Base-by-base conservation (phyloP, 2,329 filamentous ascomycete genomes). In the Stagonosporopsis rhizophila region DNA sequence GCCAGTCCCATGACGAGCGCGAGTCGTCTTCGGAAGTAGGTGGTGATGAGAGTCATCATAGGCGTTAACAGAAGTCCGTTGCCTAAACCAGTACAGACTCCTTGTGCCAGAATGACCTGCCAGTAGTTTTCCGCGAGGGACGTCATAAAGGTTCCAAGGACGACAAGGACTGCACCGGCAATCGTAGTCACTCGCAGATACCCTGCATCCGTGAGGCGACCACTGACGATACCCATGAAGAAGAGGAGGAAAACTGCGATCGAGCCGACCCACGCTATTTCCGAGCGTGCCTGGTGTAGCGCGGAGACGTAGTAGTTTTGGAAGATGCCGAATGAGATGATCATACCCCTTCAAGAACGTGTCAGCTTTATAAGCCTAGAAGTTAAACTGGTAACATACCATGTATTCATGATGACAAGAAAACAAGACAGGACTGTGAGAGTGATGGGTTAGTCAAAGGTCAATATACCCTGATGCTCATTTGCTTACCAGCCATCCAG, bases 261-360 rank as follows among this genome's bases (percentile, higher is more conserved):
- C 34, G 77, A 79, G 1, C 81, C 81, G 1, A 83, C 76, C 81
- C 81, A 83, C 1, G 79, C 78, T 30, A 83, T 78, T 35, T 78
- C 73, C 1, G 80, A 81, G 60, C 6, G 78, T 73, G 22, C 79
- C 78, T 27, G 71, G 15, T 58, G 37, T 14, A 72, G 47, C 2
- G 46, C 42, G 2, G 48, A 32, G 15, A 54, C 57, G 53, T 74
- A 74, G 58, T 72, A 67, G 3, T 61, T 38, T 52, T 74, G 69
- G 53, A 71, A 74, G 32, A 70, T 52, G 12, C 71, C 71, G 42
- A 39, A 39, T 39, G 37, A 39, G 23, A 25, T 25, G 23, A 25
- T 25, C 23, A 25, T 25, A 25, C 23, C 23, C 23, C 23, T 25
- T 25, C 23, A 25, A 25, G 23, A 25, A 25, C 23, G 23, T 25